phyloP scores from a whole-genome alignment of 345 rosid genomes.

The Psidium guajava region DNA sequence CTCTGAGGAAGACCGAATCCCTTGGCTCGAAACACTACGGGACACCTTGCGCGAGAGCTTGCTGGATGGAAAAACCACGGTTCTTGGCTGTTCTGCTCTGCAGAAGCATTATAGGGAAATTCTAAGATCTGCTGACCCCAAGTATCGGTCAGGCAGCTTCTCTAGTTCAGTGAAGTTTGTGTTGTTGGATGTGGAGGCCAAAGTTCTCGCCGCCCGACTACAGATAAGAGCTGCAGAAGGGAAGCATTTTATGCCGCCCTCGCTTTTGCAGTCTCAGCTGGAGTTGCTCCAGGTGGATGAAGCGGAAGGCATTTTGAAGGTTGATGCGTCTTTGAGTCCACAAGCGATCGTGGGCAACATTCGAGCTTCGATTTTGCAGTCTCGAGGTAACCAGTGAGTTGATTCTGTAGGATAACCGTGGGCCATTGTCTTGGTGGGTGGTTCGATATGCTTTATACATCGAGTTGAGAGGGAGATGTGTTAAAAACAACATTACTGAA shows the following conservation, averaged over 20 bases:
- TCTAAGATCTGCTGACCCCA: constrained; percentile 50
- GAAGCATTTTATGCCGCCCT: constrained; percentile 69
- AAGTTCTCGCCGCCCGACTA: constrained; percentile 45
- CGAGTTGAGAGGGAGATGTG: not conserved
- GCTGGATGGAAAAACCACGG: constrained; percentile 17
- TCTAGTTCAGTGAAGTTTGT: constrained; percentile 40
- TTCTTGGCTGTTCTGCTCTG: constrained; percentile 76
- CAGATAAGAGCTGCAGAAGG: constrained; percentile 48
- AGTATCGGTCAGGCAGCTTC: constrained; percentile 29
- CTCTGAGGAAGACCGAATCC: constrained; percentile 66
- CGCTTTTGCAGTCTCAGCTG: constrained; percentile 71
- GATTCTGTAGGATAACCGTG: not conserved
- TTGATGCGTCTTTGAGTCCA: constrained; percentile 49
- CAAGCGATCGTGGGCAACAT: constrained; percentile 19
- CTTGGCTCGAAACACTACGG: constrained; percentile 61
- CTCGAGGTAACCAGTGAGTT: not conserved
- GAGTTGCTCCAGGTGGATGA: constrained; percentile 64
- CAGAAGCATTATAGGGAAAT: constrained; percentile 59
- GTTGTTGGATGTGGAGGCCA: constrained; percentile 42
- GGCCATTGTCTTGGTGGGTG: not conserved
- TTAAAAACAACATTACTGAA: not conserved
- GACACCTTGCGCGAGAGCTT: constrained; percentile 31
- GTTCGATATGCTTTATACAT: not conserved
- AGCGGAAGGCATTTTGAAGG: constrained; percentile 39
- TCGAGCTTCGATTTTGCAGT: not conserved